A percentile compares a stretch with the other conserved stretches of the same genome.
Conservation (phyloP, 176 grass and related monocot genomes). For the Aegilops longissima region DNA sequence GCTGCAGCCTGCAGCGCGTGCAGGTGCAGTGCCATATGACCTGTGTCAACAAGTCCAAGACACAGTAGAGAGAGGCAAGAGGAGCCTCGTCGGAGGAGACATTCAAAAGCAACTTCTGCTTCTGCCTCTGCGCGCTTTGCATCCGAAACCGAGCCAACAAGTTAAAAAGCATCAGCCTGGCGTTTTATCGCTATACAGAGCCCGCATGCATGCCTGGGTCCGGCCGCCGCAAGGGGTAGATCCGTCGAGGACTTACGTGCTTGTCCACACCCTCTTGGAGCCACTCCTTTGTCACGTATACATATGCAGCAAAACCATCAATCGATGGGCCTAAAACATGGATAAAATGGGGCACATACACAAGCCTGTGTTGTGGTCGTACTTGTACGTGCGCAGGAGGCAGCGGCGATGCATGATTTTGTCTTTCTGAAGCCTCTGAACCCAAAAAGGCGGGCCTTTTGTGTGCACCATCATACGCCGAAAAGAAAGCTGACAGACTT, state of each 20-base stretch:
- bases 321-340: background rate
- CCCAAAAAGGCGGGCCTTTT: background rate
- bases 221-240: slow-evolving; percentile 1
- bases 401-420: background rate
- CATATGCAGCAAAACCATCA: background rate
- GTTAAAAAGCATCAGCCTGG: slow-evolving; percentile 45
- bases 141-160: background rate
- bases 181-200: slow-evolving; percentile 36
- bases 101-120: slow-evolving; percentile 16
- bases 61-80: background rate
- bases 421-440: background rate
- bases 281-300: slow-evolving; percentile 21
- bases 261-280: slow-evolving; percentile 51
- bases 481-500: background rate
- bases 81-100: background rate
- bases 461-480: background rate
- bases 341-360: background rate
- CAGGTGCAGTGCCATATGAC: background rate
- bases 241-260: slow-evolving; percentile 22
- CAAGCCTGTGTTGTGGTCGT: background rate
- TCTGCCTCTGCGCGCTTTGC: slow-evolving; percentile 19
- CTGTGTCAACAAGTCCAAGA: slow-evolving; percentile 21
- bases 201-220: background rate
- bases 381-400: background rate
- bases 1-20: background rate